Evolutionary conservation across 306 rosid genomes (phyloP).

Genomic region (Quercus cerris): DNA sequence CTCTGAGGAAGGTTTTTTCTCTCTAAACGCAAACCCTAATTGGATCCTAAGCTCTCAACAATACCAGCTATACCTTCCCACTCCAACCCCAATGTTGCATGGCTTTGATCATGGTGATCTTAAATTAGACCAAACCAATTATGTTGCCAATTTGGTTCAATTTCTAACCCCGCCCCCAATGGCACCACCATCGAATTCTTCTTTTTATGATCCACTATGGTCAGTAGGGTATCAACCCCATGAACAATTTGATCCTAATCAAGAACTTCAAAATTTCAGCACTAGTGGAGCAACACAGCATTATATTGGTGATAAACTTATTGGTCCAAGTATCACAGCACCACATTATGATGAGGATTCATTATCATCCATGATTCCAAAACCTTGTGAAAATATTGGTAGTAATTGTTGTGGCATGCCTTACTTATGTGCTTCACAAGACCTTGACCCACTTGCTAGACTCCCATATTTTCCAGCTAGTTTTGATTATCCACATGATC

Average conservation of each 20-base stretch:
- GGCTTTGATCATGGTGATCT: too few relatives aligned
- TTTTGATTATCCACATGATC: conserved; percentile 29
- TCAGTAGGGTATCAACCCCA: not conserved
- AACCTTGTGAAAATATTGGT: too few relatives aligned
- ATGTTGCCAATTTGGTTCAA: too few relatives aligned
- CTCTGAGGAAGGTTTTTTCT: conserved; percentile 48
- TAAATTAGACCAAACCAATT: too few relatives aligned
- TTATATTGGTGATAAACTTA: too few relatives aligned
- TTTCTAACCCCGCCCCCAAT: too few relatives aligned
- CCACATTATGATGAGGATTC: not conserved
- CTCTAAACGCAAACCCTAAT: conserved; percentile 57
- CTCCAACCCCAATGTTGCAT: too few relatives aligned
- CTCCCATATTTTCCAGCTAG: conserved; percentile 20
- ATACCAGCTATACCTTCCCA: conserved; percentile 51
- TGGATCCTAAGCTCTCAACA: conserved; percentile 29
- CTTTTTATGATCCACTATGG: conserved; percentile 29
- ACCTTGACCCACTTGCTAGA: conserved; percentile 25
- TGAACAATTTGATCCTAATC: conserved; percentile 31
- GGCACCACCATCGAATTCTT: conserved; percentile 23
- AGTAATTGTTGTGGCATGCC: too few relatives aligned
- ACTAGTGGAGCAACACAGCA: too few relatives aligned
- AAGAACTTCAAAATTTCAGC: conserved; percentile 13
- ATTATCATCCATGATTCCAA: too few relatives aligned
- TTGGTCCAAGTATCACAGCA: not conserved
- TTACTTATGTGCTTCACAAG: too few relatives aligned